Evolutionary conservation across 2,329 filamentous ascomycete species (phyloP), one percentile per base, ranked within the genome.

Genomic region (Penicillium brasilianum): DNA sequence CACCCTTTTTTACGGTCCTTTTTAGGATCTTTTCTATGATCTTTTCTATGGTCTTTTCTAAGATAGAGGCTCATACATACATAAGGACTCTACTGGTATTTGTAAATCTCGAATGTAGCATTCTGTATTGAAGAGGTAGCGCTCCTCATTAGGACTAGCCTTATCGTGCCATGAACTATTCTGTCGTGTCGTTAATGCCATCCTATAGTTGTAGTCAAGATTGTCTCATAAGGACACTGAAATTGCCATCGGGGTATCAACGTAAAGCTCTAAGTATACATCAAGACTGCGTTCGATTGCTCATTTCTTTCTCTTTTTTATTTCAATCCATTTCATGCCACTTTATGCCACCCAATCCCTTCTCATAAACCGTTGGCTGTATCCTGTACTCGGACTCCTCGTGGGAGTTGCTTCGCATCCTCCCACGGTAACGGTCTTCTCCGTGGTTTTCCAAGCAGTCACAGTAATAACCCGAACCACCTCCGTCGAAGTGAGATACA

Each of bases 391-490:
- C 9, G 41, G 20, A 37, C 20, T 44, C 18, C 28, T 25, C 1
- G 44, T 48, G 44, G 44, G 22, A 10, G 25, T 48, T 9, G 44
- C 44, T 36, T 64, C n/a, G 34, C 55, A 51, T 36, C 62, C 50
- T 58, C 60, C 36, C 58, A 61, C 53, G 8, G 57, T 57, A 13
- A 72, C 59, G 2, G 65, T 69, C 56, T 60, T 69, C 18, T 66
- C 58, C 43, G 63, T 58, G 2, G 71, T 74, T 36, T 67, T 56
- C 60, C 72, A 74, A 4, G 70, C 69, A 18, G 72, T 74, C 22
- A 69, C 61, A 4, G 70, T 69, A 28, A 64, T 61, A 6, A 52
- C 25, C 8, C 25, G 57, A 30, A 58, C 53, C 14, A 22, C 41
- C 41, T 52, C n/a, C 7, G 55, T 25, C 16, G 37, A 52, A n/a